Evolutionary conservation across 1,284 basidiomycete species (phyloP), one percentile per base, ranked within the genome.

Genomic region (Phylloporus sp.): DNA sequence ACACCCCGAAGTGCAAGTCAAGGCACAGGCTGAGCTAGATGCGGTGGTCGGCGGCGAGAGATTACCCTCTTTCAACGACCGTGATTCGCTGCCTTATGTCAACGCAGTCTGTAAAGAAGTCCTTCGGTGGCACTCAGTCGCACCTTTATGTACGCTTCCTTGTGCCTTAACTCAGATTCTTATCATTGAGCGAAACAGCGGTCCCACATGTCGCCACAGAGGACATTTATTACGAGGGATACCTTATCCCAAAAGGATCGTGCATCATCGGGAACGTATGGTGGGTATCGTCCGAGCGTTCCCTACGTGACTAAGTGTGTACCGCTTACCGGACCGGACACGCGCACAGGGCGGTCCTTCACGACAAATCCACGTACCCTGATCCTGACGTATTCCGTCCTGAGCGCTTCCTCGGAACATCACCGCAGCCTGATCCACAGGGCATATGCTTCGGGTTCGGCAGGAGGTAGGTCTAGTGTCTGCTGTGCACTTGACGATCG

Each of bases 191-290:
- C 34, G 34, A 37, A 37, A 37, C 31, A 81, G 80, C 72, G 8
- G 68, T 78, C 6, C n/a, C 70, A 1, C 81, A 82, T 49, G 74
- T 78, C 4, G 68, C 77, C 2, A 70, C 66, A 22, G 75, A 80
- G 61, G 79, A 83, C 29, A 75, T 79, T 22, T 65, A 75, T 37
- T 68, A 68, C 24, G 47, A 72, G 6, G 77, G 78, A 10, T 77
- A 76, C 61, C 59, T 77, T 13, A 78, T 84, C 24, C 81, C 81
- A 0, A 80, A 82, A 64, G 79, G 77, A 24, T 70, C 76, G 5
- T 28, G 58, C 4, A 65, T 78, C 8, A 44, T 77, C 6, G 56
- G 65, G 44, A 76, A 74, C 28, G 13, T 60, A 3, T 72, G 71
- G 72, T 73, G 20, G 55, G 69, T 58, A 28, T 51, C 3, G 34